A percentile compares a stretch with the other conserved stretches of the same genome.
Evolutionary conservation across 225 moss, liverwort and hornwort species (phyloP).

Genomic region (Anthoceros angustus): DNA sequence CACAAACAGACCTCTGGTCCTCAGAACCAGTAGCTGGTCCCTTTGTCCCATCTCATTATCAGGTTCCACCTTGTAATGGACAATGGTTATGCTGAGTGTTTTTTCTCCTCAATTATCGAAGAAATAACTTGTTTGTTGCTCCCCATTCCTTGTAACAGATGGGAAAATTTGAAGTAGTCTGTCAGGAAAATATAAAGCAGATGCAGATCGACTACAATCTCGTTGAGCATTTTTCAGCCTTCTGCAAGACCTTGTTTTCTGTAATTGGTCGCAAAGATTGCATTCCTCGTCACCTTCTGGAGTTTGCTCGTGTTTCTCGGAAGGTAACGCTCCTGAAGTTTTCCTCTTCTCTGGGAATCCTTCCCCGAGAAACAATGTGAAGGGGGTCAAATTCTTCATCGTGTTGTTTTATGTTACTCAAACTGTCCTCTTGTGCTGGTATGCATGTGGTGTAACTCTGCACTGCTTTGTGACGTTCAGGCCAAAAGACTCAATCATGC

Average conservation of each 20-base stretch:
- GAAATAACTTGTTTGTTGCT: conserved; percentile 2
- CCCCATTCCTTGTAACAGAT: conserved; percentile 32
- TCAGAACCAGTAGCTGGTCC: conserved; percentile 41
- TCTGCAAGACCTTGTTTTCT: conserved; percentile 74
- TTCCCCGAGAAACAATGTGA: not conserved
- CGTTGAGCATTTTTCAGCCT: conserved; percentile 67
- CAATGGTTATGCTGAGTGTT: not conserved
- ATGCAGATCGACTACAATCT: conserved; percentile 82
- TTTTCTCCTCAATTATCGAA: not conserved
- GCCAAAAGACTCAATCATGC: conserved; percentile 86
- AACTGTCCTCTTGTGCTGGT: not conserved
- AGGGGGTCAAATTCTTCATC: not conserved
- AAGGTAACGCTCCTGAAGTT: conserved; percentile 33
- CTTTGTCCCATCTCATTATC: conserved; percentile 38
- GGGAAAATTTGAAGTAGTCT: conserved; percentile 38
- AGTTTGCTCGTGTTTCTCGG: conserved; percentile 63
- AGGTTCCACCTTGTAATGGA: conserved; percentile 22
- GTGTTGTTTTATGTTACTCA: not conserved
- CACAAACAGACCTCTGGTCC: not conserved
- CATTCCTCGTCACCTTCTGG: conserved; percentile 75
- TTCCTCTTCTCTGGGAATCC: not conserved
- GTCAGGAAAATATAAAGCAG: conserved; percentile 63
- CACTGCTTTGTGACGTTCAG: conserved; percentile 13
- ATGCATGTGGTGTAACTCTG: not conserved
- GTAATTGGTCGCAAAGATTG: conserved; percentile 57